These are phyloP conservation scores for Vaccinium vitisidaea DNA, from an alignment of 148 eudicot species.

Conservation along the genomic window DNA sequence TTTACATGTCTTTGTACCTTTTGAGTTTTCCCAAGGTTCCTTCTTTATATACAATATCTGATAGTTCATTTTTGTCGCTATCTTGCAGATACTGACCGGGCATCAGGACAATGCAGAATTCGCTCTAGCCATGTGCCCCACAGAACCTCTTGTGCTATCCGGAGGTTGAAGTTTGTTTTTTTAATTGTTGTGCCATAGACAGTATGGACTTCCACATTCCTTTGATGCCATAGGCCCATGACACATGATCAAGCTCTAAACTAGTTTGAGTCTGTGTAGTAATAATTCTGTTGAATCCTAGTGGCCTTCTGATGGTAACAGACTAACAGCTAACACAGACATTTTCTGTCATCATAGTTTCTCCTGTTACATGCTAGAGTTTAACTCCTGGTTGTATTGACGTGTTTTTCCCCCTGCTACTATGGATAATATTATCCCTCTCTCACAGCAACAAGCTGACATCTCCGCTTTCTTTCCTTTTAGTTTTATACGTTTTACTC, in stretches of 20 bases:
- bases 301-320: neutral
- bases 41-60: neutral
- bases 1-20: neutral
- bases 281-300: neutral
- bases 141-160: constrained; percentile 86
- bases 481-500: too few relatives aligned
- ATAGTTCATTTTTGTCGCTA: constrained; percentile 5
- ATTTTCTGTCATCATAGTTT: neutral
- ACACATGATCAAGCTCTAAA: neutral
- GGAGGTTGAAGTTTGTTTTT: constrained; percentile 52
- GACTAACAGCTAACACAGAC: neutral
- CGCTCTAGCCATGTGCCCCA: constrained; percentile 83
- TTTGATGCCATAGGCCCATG: neutral
- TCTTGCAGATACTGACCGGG: constrained; percentile 73
- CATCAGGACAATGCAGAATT: constrained; percentile 89
- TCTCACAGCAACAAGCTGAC: neutral
- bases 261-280: neutral
- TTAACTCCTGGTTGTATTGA: neutral
- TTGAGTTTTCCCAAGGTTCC: neutral
- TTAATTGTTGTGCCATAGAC: neutral
- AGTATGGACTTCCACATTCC: neutral
- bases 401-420: neutral
- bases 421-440: neutral
- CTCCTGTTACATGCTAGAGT: neutral
- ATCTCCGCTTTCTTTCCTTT: neutral